A percentile compares a stretch with the other conserved stretches of the same genome.
Conservation (phyloP, 306 rosid species). For the Calophaca sinica region DNA sequence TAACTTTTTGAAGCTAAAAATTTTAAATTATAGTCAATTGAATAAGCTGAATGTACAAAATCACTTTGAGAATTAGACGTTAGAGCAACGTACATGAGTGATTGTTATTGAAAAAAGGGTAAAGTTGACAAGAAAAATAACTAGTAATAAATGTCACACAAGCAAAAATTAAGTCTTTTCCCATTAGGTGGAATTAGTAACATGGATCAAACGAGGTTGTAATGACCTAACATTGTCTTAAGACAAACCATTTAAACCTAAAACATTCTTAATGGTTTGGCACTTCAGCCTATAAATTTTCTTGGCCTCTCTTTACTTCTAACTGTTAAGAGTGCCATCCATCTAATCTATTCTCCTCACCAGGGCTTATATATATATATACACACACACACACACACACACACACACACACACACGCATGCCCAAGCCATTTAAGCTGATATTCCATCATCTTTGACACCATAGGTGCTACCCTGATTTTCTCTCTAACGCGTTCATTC, state of each 20-base stretch:
- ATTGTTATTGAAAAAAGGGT: background rate
- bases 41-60: conserved; percentile 3
- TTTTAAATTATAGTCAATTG: conserved; percentile 17
- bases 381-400: no score
- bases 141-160: background rate
- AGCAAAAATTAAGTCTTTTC: background rate
- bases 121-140: background rate
- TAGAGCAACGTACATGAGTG: conserved; percentile 11
- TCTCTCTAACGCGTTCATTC: no score
- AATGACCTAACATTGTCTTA: background rate
- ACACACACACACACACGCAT: no score
- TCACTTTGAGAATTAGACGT: conserved; percentile 5
- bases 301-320: background rate
- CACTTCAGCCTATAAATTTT: background rate
- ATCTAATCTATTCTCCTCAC: background rate
- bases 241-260: background rate
- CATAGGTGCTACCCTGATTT: no score
- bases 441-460: no score
- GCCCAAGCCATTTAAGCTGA: no score
- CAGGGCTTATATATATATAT: background rate
- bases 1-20: background rate
- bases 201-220: no score
- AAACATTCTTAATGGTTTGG: background rate
- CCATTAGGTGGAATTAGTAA: background rate
- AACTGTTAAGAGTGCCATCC: background rate